Conservation (phyloP, 495 filamentous ascomycete species). For the Annulohypoxylon moriforme region DNA sequence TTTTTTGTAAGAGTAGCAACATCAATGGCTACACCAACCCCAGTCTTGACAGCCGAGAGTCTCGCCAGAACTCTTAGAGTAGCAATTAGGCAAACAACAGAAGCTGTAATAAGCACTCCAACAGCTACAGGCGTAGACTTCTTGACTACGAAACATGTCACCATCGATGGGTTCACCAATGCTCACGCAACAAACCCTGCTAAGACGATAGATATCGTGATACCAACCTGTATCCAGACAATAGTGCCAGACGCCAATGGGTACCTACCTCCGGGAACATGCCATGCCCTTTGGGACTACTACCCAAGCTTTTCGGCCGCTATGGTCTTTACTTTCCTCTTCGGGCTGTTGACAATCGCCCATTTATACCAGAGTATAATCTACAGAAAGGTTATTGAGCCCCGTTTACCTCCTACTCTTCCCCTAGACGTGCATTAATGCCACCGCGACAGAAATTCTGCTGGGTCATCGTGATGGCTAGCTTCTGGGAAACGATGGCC, state of each 20-base stretch:
- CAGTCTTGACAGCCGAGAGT: neutral
- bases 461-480: slow-evolving; percentile 66
- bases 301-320: slow-evolving; percentile 51
- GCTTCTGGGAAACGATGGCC: slow-evolving; percentile 58
- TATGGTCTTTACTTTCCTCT: slow-evolving; percentile 49
- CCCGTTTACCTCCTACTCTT: neutral
- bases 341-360: slow-evolving; percentile 50
- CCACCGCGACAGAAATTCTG: slow-evolving; percentile 55
- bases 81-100: slow-evolving; percentile 19
- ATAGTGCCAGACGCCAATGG: slow-evolving; percentile 53
- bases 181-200: slow-evolving; percentile 37
- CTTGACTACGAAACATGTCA: slow-evolving; percentile 43
- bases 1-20: neutral
- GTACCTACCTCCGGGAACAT: slow-evolving; percentile 53
- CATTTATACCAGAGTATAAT: slow-evolving; percentile 56
- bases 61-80: neutral
- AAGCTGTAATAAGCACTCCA: slow-evolving; percentile 5
- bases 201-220: slow-evolving; percentile 38
- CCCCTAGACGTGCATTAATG: slow-evolving; percentile 5
- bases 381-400: slow-evolving; percentile 42
- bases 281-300: slow-evolving; percentile 54
- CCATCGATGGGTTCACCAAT: slow-evolving; percentile 42
- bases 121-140: slow-evolving; percentile 26
- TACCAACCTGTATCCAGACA: slow-evolving; percentile 49
- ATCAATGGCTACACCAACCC: slow-evolving; percentile 19